phyloP scores from a whole-genome alignment of 139 green algal genomes.

The Picochlorum sp. region DNA sequence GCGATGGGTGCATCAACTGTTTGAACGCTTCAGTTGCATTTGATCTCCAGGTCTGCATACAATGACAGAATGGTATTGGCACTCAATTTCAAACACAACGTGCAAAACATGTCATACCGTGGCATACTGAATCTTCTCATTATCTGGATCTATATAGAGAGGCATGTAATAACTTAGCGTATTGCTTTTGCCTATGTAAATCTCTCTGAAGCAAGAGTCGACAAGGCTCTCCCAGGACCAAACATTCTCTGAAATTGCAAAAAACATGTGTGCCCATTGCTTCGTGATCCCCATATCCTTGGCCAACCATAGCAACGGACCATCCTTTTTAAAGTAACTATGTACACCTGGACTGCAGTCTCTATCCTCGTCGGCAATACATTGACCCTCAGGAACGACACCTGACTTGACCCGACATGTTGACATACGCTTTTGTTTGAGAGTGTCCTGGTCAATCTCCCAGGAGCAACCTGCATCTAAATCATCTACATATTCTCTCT shows the following conservation, averaged over 20 bases:
- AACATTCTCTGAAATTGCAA: conserved; percentile 4
- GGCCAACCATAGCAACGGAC: not conserved
- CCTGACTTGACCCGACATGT: not conserved
- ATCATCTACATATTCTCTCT: conserved; percentile 9
- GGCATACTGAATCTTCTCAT: not conserved
- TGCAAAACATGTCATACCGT: not conserved
- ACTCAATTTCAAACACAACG: no score
- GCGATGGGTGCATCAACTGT: not conserved
- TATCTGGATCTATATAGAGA: not conserved
- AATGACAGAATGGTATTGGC: not conserved
- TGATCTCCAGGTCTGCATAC: not conserved
- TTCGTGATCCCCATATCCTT: not conserved
- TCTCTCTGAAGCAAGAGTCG: conserved; percentile 16
- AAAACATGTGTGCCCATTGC: conserved; percentile 11
- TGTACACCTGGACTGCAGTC: not conserved
- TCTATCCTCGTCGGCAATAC: not conserved
- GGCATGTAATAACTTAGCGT: conserved; percentile 30
- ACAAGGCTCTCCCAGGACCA: conserved; percentile 3
- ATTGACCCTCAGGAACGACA: not conserved
- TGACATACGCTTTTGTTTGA: not conserved
- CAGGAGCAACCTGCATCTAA: not conserved
- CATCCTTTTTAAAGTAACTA: not conserved
- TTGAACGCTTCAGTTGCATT: not conserved
- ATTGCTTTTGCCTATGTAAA: conserved; percentile 28
- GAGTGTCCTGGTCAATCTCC: not conserved